Base-by-base conservation (phyloP, 2,329 filamentous ascomycete species). In the Aspergillus persii region DNA sequence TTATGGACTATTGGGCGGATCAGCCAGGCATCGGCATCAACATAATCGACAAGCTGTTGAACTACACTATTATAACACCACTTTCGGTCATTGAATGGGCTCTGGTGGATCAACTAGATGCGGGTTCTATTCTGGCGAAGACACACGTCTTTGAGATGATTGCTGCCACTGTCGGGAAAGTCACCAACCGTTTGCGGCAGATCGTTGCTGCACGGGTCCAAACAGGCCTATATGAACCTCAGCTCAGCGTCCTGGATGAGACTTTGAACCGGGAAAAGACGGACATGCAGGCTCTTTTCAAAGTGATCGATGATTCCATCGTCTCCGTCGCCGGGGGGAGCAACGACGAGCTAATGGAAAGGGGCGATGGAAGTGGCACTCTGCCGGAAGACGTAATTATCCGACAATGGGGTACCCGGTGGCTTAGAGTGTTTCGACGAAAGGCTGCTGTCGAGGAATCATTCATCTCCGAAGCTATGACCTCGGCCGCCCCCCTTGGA, bases 31-130 rank as follows among this genome's bases (percentile, higher is more conserved):
- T 96, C 48, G 95, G 92, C 3, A 86, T 98, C 66, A 91, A 90
- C 67, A 96, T 99, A 68, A 85, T 98, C 59, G 94, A 98, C 80
- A 98, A 98, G 77, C 84, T 99, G 4, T 88, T 99, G 67, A 99
- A 98, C 79, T 99, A 97, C 79, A 93, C 91, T 12, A 96, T 99
- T 68, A 83, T 99, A 39, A 92, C 89, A 8, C 95, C 95, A 0
- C 81, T 87, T 58, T 89, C 88, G 15, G 92, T 99, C 30, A 84
- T 97, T 51, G 88, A 96, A 70, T 99, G 95, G 95, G 91, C 91
- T 0, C 82, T 99, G 11, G 82, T 86, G 33, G 86, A 91, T 62
- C 81, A 81, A 62, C 77, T 87, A 56, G 79, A 85, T 23, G 85
- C 86, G 2, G 89, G 89, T 52, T 83, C 84, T 48, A 83, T 85